Evolutionary conservation across 306 rosid species (phyloP).

Genomic region (Fragaria vesca): DNA sequence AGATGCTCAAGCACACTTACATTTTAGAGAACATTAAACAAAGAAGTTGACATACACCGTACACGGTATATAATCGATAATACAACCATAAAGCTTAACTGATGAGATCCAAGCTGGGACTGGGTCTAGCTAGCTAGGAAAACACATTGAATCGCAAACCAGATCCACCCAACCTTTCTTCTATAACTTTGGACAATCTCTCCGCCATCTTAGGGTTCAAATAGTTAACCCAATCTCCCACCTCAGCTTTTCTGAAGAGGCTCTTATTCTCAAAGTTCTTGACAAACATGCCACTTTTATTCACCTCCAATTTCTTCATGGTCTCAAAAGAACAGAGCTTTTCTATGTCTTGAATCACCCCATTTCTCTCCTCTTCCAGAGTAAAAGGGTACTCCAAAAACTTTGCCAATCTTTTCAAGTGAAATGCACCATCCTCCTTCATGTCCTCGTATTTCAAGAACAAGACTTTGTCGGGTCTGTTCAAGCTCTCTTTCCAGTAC

Average conservation of each 20-base stretch:
- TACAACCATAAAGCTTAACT: background rate
- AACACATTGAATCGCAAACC: constrained; percentile 35
- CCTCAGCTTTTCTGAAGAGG: constrained; percentile 53
- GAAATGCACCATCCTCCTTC: constrained; percentile 28
- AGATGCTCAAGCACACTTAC: too few relatives aligned
- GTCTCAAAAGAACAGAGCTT: constrained; percentile 48
- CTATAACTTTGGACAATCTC: constrained; percentile 38
- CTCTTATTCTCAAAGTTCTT: constrained; percentile 39
- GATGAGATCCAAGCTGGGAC: too few relatives aligned
- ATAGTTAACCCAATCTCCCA: constrained; percentile 59
- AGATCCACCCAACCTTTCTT: constrained; percentile 38
- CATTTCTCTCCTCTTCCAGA: constrained; percentile 41
- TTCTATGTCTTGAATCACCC: constrained; percentile 32
- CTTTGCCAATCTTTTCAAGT: constrained; percentile 37
- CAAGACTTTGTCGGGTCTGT: constrained; percentile 40
- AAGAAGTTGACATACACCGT: too few relatives aligned
- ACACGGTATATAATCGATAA: too few relatives aligned
- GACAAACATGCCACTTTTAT: constrained; percentile 31
- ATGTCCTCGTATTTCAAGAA: constrained; percentile 58
- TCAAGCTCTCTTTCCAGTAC: constrained; percentile 54
- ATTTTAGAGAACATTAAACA: too few relatives aligned
- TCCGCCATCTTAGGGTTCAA: constrained; percentile 46
- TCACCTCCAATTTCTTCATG: constrained; percentile 47
- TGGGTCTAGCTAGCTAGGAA: background rate
- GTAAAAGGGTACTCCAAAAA: constrained; percentile 46